Evolutionary conservation across 129 eudicot genomes (phyloP), one percentile per base, ranked within the genome.

Genomic region (Helianthus tuberosus): DNA sequence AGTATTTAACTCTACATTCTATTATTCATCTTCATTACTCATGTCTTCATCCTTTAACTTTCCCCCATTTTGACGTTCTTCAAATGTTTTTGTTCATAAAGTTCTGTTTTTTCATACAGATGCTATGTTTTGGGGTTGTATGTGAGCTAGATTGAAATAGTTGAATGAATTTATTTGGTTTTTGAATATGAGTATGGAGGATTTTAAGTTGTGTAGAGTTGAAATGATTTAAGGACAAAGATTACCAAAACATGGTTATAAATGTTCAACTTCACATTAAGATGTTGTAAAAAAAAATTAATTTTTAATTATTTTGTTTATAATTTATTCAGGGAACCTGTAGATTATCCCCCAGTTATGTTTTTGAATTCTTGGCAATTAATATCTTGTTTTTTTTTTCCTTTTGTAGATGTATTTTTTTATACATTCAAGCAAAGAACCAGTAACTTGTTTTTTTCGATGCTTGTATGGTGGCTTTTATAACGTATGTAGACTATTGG

Each of bases 101-200:
- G 73, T 13, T 50, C 1, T 75, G 25, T 8, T 60, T 11, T 54
- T 55, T 2, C 64, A 1, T 0, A 5, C 25, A 15, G 15, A 53
- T 53, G 59, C 16, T 53, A 16, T 53, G 59, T 53, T 27, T 13
- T 44, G 11, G 5, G 58, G 13, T 2, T 36, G 6, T 38, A 2
- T 38, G 2, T 38, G 23, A 20, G 23, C 23, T 20, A 20, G 23
- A 20, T 20, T 20, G 5, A 20, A 20, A 14, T 5, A 6, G 17
- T 13, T 73, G 17, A 32, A 46, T 48, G 7, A 11, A 61, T 20
- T 15, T 47, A n/a, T n/a, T 48, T 35, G 38, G 0, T 60, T 11
- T 57, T 60, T 60, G 3, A 60, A 27, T 58, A 55, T 32, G 62
- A 20, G 35, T 60, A 44, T 52, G 11, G n/a, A 71, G 65, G 72